These are phyloP conservation scores for Monosporozyma unispora DNA, from an alignment of 805 yeast species.

Conservation along the genomic window DNA sequence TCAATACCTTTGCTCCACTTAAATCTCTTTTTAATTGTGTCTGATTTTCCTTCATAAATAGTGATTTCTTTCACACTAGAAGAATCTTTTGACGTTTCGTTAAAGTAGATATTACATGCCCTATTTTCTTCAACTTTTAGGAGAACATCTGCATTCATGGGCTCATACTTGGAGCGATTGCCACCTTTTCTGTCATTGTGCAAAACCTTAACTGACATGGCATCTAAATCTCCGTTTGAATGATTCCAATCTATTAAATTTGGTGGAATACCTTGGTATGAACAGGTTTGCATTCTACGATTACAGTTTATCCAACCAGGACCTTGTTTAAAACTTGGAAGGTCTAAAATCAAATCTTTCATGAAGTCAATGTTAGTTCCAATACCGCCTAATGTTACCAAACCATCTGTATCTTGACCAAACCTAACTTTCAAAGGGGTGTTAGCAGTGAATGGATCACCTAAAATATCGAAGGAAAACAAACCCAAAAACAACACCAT, in stretches of 20 bases:
- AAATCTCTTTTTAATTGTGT: conserved; percentile 35
- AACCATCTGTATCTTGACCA: conserved; percentile 46
- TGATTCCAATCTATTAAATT: conserved; percentile 31
- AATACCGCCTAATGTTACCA: conserved; percentile 9
- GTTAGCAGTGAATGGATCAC: conserved; percentile 46
- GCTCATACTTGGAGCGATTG: conserved; percentile 48
- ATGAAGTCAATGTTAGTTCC: conserved; percentile 17
- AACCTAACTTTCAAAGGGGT: conserved; percentile 68
- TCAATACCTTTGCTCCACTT: conserved; percentile 58
- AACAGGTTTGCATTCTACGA: conserved; percentile 41
- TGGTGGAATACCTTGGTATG: conserved; percentile 42
- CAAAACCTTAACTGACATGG: conserved; percentile 42
- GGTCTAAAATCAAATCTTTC: conserved; percentile 40
- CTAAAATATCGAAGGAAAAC: conserved; percentile 24
- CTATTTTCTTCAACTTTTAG: conserved; percentile 55
- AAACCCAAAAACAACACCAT: neutral
- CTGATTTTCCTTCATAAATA: conserved; percentile 29
- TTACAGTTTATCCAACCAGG: conserved; percentile 31
- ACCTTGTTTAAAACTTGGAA: conserved; percentile 51
- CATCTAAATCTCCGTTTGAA: conserved; percentile 24
- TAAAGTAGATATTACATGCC: conserved; percentile 54
- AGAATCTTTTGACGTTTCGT: conserved; percentile 30
- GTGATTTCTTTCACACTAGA: conserved; percentile 62
- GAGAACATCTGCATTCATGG: conserved; percentile 52
- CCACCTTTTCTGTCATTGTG: conserved; percentile 38